A percentile compares a stretch with the other conserved stretches of the same genome.
phyloP scores from a whole-genome alignment of 2,329 filamentous ascomycete genomes.

The Aspergillus texensis region DNA sequence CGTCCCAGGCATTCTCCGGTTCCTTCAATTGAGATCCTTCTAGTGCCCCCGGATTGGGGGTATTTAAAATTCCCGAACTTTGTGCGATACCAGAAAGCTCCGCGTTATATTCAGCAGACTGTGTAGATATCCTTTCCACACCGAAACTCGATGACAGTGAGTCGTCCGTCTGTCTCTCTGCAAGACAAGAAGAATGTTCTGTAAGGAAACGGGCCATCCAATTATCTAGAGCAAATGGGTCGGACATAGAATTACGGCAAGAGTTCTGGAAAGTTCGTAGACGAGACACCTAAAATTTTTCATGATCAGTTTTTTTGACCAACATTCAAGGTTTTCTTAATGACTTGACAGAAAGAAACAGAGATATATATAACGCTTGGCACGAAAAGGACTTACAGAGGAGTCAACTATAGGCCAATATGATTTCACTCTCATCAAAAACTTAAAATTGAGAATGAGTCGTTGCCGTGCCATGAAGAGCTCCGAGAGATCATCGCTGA shows the following conservation, averaged over 20 bases:
- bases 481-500: slow-evolving; percentile 19
- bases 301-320: not conserved
- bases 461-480: slow-evolving; percentile 17
- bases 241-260: slow-evolving; percentile 21
- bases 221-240: slow-evolving; percentile 25
- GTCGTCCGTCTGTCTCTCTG: slow-evolving; percentile 14
- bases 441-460: slow-evolving; percentile 25
- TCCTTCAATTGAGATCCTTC: not conserved
- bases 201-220: slow-evolving; percentile 30
- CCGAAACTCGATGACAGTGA: not conserved
- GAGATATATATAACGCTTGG: not conserved
- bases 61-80: not conserved
- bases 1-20: not conserved
- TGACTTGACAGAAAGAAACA: not conserved
- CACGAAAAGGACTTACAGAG: slow-evolving; percentile 13
- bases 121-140: not conserved
- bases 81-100: no score
- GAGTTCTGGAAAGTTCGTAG: slow-evolving; percentile 25
- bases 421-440: slow-evolving; percentile 24
- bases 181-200: slow-evolving; percentile 21
- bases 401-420: slow-evolving; percentile 25
- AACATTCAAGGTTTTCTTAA: not conserved
- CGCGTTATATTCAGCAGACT: not conserved
- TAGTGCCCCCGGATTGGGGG: not conserved
- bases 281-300: slow-evolving; percentile 17